Conservation (phyloP, 345 rosid species). For the Cardamine chenopodiifolia region DNA sequence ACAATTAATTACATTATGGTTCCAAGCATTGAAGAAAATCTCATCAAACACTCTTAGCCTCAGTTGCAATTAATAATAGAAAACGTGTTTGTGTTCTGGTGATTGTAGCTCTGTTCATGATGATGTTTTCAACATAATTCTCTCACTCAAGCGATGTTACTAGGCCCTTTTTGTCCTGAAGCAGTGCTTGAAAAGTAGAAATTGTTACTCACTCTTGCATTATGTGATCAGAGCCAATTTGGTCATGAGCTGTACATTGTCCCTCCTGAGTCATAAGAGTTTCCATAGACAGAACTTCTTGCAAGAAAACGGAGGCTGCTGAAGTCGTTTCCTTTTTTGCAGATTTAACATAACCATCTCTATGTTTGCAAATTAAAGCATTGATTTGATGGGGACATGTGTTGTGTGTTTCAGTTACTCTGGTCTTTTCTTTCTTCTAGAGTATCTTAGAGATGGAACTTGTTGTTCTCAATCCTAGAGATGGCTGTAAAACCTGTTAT, state of each 20-base stretch:
- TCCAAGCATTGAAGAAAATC: conserved; percentile 1
- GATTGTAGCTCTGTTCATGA: neutral
- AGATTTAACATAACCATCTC: neutral
- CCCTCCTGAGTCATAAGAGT: too few species aligned
- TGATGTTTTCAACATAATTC: neutral
- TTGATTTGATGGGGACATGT: neutral
- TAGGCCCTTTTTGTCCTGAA: too few species aligned
- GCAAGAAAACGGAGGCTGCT: too few species aligned
- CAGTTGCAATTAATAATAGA: neutral
- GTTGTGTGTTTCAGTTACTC: neutral
- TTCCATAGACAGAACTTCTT: too few species aligned
- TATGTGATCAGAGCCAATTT: too few species aligned
- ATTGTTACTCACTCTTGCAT: too few species aligned
- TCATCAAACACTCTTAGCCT: neutral
- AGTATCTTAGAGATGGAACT: too few species aligned
- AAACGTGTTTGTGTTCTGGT: neutral
- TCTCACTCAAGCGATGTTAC: neutral
- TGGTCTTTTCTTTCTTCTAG: neutral
- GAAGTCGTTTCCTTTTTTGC: too few species aligned
- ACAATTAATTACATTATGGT: neutral
- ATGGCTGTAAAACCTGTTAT: neutral
- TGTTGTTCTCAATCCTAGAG: neutral
- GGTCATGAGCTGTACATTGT: too few species aligned
- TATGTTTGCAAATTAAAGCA: neutral
- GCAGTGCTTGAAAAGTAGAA: too few species aligned